Conservation (phyloP, 768 basidiomycete species). For the Calocera viscosa region DNA sequence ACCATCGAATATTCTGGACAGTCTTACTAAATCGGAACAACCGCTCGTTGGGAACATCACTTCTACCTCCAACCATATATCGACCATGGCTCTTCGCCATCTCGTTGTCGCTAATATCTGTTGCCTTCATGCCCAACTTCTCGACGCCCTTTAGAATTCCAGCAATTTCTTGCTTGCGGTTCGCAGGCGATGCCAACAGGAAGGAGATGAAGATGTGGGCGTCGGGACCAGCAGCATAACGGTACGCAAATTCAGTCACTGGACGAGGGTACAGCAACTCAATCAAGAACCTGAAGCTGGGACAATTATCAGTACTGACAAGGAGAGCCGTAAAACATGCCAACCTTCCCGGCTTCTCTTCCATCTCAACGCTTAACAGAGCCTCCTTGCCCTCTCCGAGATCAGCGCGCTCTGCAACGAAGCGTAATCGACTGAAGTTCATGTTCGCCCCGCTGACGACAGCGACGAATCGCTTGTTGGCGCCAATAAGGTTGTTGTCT, state of each 20-base stretch:
- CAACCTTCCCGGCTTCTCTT: slow-evolving; percentile 83
- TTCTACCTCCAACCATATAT: slow-evolving; percentile 86
- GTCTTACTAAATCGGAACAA: slow-evolving; percentile 82
- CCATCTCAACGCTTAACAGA: slow-evolving; percentile 84
- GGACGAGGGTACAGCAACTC: slow-evolving; percentile 78
- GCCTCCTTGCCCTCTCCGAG: slow-evolving; percentile 92
- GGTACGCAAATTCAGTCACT: slow-evolving; percentile 92
- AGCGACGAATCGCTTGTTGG: slow-evolving; percentile 78
- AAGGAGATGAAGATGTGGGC: slow-evolving; percentile 90
- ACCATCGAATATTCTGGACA: background rate
- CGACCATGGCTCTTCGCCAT: slow-evolving; percentile 87
- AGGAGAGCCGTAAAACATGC: slow-evolving; percentile 16
- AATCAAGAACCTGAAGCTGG: slow-evolving; percentile 78
- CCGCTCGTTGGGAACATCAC: slow-evolving; percentile 67
- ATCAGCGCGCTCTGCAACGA: slow-evolving; percentile 97
- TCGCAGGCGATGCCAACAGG: slow-evolving; percentile 50
- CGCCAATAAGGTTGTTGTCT: slow-evolving; percentile 66
- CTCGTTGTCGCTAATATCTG: slow-evolving; percentile 89
- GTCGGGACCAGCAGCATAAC: slow-evolving; percentile 55
- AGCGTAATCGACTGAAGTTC: slow-evolving; percentile 93
- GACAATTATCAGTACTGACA: slow-evolving; percentile 11
- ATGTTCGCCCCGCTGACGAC: slow-evolving; percentile 95
- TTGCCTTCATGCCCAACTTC: slow-evolving; percentile 60
- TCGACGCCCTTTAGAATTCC: slow-evolving; percentile 53
- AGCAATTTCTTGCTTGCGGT: slow-evolving; percentile 38